Base-by-base conservation (phyloP, 257 asterid species). In the Gardenia jasminoides region DNA sequence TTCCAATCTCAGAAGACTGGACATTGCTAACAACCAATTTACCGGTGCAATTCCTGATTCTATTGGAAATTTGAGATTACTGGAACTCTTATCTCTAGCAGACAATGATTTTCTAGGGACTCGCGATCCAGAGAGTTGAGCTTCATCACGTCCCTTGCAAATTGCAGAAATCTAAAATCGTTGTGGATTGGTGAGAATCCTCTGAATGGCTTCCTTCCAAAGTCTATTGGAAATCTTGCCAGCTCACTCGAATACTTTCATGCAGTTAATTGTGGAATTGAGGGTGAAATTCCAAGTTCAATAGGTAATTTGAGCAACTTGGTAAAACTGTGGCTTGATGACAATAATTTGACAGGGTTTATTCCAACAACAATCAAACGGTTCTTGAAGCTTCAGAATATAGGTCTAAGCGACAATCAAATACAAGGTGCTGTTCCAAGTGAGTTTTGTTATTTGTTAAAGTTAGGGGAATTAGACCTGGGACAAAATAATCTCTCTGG, bases 241-340 rank as follows among this genome's bases (percentile, higher is more conserved):
- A 79, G 85, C 8, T 72, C 65, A 20, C 11, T 84, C 2, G 68
- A 36, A 6, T 1, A 0, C 2, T 46, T 84, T 33, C 0, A 0
- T 0, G 79, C 78, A 26, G 0, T 1, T 50, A 4, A 1, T 6
- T 58, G 22, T 58, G 30, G 30, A 20, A 24, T 58, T 20, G 7
- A 56, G 9, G 87, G 87, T 8, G 33, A 3, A 3, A 84, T 84
- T 76, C 86, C 87, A 17, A 24, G 41, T 36, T 36, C 41, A 5
- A 36, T 36, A 2, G 41, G 41, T 36, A 36, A 36, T 36, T 36
- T 36, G 41, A 36, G 41, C 41, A 36, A 36, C 41, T 36, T 36
- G 4, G 67, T 19, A 9, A 4, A 4, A 13, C 74, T 79, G n/a
- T 36, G 0, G 0, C 6, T 54, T 80, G 10, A 16, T 3, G 66